These are phyloP conservation scores for Fusarium clavum DNA, from an alignment of 2,329 filamentous ascomycete species.

Conservation along the genomic window DNA sequence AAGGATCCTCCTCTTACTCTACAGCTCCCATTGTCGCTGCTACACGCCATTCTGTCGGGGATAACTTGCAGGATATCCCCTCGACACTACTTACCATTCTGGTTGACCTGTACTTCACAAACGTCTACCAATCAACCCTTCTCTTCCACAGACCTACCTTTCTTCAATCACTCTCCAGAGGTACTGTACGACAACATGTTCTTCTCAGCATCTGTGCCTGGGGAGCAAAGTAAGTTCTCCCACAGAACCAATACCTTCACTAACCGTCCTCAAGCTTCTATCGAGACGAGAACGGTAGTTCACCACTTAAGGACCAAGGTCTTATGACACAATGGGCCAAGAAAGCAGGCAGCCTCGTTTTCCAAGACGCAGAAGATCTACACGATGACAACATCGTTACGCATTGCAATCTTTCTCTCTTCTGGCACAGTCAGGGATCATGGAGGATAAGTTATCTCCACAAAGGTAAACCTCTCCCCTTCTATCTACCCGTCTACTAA, in stretches of 20 bases:
- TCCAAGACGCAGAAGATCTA: constrained; percentile 26
- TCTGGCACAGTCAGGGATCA: constrained; percentile 41
- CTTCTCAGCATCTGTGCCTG: constrained; percentile 35
- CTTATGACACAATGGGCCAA: constrained; percentile 30
- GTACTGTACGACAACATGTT: not conserved
- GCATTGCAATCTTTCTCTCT: constrained; percentile 32
- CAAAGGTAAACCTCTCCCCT: constrained; percentile 7
- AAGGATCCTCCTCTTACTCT: too few relatives aligned
- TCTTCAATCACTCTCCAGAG: not conserved
- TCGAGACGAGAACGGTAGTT: not conserved
- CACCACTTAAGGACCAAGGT: not conserved
- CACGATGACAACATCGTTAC: constrained; percentile 32
- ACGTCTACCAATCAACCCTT: constrained; percentile 32
- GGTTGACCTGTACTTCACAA: constrained; percentile 38
- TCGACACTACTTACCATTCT: too few relatives aligned
- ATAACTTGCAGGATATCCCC: too few relatives aligned
- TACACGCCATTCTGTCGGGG: too few relatives aligned
- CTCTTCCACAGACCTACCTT: constrained; percentile 16
- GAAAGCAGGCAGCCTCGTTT: constrained; percentile 15
- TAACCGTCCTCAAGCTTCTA: constrained; percentile 35
- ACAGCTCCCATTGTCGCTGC: too few relatives aligned
- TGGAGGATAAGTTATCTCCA: constrained; percentile 38
- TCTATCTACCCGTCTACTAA: rapidly evolving
- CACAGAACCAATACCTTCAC: rapidly evolving
- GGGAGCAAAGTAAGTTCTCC: constrained; percentile 33